Evolutionary conservation across 345 rosid genomes (phyloP), one percentile per base, ranked within the genome.

Genomic region (Zanthoxylum bungeanum): DNA sequence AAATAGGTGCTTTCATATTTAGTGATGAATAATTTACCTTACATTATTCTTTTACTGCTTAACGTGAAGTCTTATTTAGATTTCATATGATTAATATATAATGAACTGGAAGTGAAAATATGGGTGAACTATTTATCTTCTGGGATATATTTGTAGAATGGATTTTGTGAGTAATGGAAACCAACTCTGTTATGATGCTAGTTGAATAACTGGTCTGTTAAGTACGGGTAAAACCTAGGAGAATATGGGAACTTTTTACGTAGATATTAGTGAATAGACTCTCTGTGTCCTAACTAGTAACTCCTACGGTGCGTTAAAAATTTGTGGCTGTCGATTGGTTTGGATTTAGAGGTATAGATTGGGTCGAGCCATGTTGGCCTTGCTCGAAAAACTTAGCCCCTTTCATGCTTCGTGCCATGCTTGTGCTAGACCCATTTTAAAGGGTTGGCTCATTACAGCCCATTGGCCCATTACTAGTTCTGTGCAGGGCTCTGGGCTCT

Each of bases 1-100:
- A 64, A 90, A 87, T 76, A 89, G 98, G 97, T 91, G 62, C 24
- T 77, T 65, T 30, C 73, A 12, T 52, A 30, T 59, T 46, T 24
- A 5, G 47, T 59, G 31, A 16, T 60, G 33, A 22, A 55, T 39
- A 24, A 31, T 66, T 60, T 31, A 44, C 66, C 62, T 67, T 16
- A 34, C 0, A 1, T 52, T 63, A 39, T 7, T 11, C 36, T 57
- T 16, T 36, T 42, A 8, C 21, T 9, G 49, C 30, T 58, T 42
- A 58, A 24, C 8, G 0, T 36, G 36, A 8, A 37, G 27, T 51
- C 58, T 51, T 66, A 22, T 24, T 53, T 68, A 7, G 12, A 19
- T 67, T 8, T 33, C 21, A 50, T 36, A 36, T 34, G 57, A 33
- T 66, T 68, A 30, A 34, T 66, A 28, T 49, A 30, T 66, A n/a